Evolutionary conservation across 2,329 filamentous ascomycete species (phyloP).

Genomic region (Metarhizium humberi): DNA sequence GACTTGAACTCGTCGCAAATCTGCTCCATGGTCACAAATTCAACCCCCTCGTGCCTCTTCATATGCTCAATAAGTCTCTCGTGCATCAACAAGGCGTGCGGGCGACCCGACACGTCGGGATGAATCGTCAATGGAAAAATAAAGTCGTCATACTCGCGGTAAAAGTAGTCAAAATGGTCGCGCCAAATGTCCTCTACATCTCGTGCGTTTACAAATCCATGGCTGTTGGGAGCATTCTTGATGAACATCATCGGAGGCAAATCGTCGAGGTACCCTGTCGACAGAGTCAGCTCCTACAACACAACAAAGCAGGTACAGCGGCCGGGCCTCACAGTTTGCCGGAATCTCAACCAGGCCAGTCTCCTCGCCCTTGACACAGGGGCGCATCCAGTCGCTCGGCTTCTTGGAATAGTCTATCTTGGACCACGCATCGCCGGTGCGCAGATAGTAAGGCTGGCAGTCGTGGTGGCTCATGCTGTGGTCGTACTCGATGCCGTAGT

Average conservation of each 20-base stretch:
- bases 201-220: slow-evolving; percentile 46
- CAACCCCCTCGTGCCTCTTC: slow-evolving; percentile 49
- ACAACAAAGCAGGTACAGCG: background rate
- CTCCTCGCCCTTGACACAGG: slow-evolving; percentile 44
- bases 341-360: slow-evolving; percentile 59
- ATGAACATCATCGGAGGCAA: slow-evolving; percentile 65
- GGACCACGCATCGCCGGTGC: slow-evolving; percentile 55
- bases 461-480: slow-evolving; percentile 58
- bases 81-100: slow-evolving; percentile 66
- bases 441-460: slow-evolving; percentile 53
- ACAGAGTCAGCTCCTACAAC: slow-evolving; percentile 21
- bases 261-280: slow-evolving; percentile 44
- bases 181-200: slow-evolving; percentile 57
- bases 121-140: slow-evolving; percentile 72
- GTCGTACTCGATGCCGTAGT: slow-evolving; percentile 62
- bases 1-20: slow-evolving; percentile 67
- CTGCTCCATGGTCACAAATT: slow-evolving; percentile 61
- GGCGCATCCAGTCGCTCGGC: slow-evolving; percentile 58
- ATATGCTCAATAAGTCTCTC: slow-evolving; percentile 59
- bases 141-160: slow-evolving; percentile 67
- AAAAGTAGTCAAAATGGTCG: slow-evolving; percentile 65
- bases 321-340: slow-evolving; percentile 23
- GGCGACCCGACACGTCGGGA: slow-evolving; percentile 62
- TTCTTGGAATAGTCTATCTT: slow-evolving; percentile 59
- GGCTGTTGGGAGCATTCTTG: slow-evolving; percentile 54